Base-by-base conservation (phyloP, 2,329 filamentous ascomycete species). In the Colletotrichum sp. region DNA sequence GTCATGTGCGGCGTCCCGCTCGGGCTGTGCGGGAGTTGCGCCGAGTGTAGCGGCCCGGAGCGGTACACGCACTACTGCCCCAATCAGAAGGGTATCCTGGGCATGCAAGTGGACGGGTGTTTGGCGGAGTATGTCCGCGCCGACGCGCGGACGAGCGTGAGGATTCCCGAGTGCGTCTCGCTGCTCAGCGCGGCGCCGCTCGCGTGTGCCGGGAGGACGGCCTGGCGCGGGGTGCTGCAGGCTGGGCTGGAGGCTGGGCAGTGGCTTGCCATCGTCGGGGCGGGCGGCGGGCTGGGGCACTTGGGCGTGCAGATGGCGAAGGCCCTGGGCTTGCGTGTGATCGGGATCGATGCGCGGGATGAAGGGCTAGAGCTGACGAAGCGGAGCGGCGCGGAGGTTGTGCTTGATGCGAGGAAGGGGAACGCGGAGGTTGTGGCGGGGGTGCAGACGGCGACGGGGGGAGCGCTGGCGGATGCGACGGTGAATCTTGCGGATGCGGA, bases 291-390 rank as follows among this genome's bases (percentile, higher is more conserved):
- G 75, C 88, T 96, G 57, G 94, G 94, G 36, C 79, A 81, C 36
- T 87, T 96, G 78, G 94, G 93, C 9, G 88, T 92, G 79, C 95
- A 96, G 85, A 96, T 96, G 84, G 94, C 94, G 39, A 93, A 92
- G 84, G 95, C 94, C 12, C 95, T 96, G 94, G 94, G 95, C 71
- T 86, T 96, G 67, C 88, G 90, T 69, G 87, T 91, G 70, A 92
- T 96, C 80, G 94, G 92, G 76, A 94, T 96, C 78, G 95, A 96
- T 81, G 90, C 90, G 1, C 82, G 90, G 55, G 89, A 92, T 66
- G 88, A 88, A 78, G 90, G 87, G 0, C 80, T 92, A 12, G 85
- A 84, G 70, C 76, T 92, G 34, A 85, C 87, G 6, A 84, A 82
- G 76, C 81, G 87, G 34, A 82, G 82, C 27, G 90, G 91, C 7